Conservation (phyloP, 768 basidiomycete genomes). For the Mycena rosella region DNA sequence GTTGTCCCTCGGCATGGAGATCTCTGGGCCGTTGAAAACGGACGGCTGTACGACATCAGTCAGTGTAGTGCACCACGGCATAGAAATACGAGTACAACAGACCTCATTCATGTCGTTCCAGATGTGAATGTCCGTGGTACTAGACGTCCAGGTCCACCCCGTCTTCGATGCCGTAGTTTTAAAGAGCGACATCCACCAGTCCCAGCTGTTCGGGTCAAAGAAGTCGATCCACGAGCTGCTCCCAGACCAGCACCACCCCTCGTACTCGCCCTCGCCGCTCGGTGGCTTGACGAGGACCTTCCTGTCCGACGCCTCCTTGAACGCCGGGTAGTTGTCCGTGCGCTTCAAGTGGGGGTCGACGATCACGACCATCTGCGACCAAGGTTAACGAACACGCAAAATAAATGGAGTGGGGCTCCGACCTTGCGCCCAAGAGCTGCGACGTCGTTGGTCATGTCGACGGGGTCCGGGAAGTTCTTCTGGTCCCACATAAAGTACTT, state of each 20-base stretch:
- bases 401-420: neutral
- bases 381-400: conserved; percentile 19
- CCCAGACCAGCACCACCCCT: conserved; percentile 99
- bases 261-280: conserved; percentile 86
- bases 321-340: conserved; percentile 81
- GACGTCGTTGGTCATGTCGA: conserved; percentile 92
- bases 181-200: conserved; percentile 92
- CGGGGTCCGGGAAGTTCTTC: conserved; percentile 93
- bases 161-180: conserved; percentile 65
- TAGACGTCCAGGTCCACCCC: conserved; percentile 83
- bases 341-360: conserved; percentile 97
- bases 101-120: conserved; percentile 99
- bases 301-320: conserved; percentile 86
- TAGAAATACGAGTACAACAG: conserved; percentile 33
- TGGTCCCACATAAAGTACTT: conserved; percentile 98
- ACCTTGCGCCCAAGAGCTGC: conserved; percentile 90
- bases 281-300: conserved; percentile 85
- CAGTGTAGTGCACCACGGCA: too few species aligned
- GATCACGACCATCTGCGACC: conserved; percentile 92
- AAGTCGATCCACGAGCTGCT: conserved; percentile 98
- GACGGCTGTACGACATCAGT: conserved; percentile 73
- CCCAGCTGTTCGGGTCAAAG: conserved; percentile 92
- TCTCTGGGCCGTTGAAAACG: conserved; percentile 99
- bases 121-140: conserved; percentile 88
- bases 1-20: conserved; percentile 74